Base-by-base conservation (phyloP, 139 green algal species). In the Coelastrella sp. region DNA sequence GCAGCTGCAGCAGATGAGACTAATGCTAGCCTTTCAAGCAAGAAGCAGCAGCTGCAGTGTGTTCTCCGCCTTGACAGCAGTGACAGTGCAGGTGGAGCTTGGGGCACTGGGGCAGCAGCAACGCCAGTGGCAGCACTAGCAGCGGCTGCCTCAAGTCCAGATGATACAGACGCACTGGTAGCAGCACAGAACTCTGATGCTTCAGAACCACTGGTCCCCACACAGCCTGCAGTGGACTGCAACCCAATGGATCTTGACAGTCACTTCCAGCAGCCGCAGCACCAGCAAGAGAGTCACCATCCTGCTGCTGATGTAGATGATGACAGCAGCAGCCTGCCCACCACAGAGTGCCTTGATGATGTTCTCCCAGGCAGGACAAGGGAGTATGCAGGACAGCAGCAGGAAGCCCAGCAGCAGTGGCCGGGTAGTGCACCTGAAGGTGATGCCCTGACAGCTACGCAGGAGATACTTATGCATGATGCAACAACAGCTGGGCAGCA, bases 91-190 rank as follows among this genome's bases (percentile, higher is more conserved):
- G 57, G 35, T 20, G 24, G 49, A 20, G 35, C 35, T 49, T 59
- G 82, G 7, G 60, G 60, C 61, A 87, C 14, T 24, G 14, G 27
- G 25, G 87, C 75, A 70, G 75, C 87, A 90, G 76, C 56, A 84
- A 72, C 25, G n/a, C 12, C 49, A 27, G 81, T 22, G 11, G 76
- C 59, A 58, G 75, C 87, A 90, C 27, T 59, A 57, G 63, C 35
- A 85, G 78, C 78, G 61, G 35, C 76, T 20, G 74, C 20, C 3
- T 57, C 78, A 59, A 22, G 3, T 10, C 27, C 57, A 85, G 79
- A 10, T 59, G 56, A 27, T 56, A 11, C 57, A 85, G 79, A 49
- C 27, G 58, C 79, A 68, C 8, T 56, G 68, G 79, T 8, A 70
- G 79, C 57, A 72, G 78, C 35, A 57, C 25, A 11, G 6, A 57